Conservation (phyloP, 2,329 filamentous ascomycete genomes). For the Alternaria postmessia region DNA sequence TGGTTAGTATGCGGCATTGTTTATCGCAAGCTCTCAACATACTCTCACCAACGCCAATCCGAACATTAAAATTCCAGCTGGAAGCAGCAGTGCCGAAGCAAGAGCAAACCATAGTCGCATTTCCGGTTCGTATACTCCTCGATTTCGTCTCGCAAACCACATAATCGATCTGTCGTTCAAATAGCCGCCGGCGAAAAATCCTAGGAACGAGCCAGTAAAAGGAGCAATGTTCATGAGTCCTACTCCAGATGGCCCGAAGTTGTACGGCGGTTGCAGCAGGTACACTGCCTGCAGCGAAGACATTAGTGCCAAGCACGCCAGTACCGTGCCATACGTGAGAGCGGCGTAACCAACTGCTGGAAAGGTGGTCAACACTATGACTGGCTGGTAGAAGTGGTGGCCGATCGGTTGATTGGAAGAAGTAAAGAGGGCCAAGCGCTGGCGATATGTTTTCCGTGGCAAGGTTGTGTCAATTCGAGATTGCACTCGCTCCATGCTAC, state of each 20-base stretch:
- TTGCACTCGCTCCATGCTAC: conserved; percentile 12
- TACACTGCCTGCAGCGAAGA: conserved; percentile 48
- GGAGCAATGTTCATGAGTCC: conserved; percentile 52
- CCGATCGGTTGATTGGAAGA: conserved; percentile 30
- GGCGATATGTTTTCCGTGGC: conserved; percentile 54
- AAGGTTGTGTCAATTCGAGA: conserved; percentile 40
- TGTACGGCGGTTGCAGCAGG: conserved; percentile 52
- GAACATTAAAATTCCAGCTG: conserved; percentile 52
- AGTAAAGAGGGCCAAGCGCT: conserved; percentile 52
- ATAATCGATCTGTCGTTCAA: conserved; percentile 37
- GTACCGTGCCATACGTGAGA: conserved; percentile 42
- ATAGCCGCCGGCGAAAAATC: conserved; percentile 30
- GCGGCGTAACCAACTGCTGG: conserved; percentile 52
- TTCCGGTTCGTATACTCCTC: conserved; percentile 56
- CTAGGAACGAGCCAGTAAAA: conserved; percentile 53
- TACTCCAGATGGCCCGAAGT: conserved; percentile 49
- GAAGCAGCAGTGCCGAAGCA: conserved; percentile 42
- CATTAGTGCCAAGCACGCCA: conserved; percentile 52
- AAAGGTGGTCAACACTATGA: conserved; percentile 49
- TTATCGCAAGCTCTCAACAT: conserved; percentile 6
- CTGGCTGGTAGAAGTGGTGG: conserved; percentile 49
- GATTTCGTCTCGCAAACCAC: conserved; percentile 46
- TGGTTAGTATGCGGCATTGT: background rate
- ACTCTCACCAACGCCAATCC: conserved; percentile 42
- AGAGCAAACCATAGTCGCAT: conserved; percentile 54